Evolutionary conservation across 331 rosid genomes (phyloP), one percentile per base, ranked within the genome.

Genomic region (Stylosanthes scabra): DNA sequence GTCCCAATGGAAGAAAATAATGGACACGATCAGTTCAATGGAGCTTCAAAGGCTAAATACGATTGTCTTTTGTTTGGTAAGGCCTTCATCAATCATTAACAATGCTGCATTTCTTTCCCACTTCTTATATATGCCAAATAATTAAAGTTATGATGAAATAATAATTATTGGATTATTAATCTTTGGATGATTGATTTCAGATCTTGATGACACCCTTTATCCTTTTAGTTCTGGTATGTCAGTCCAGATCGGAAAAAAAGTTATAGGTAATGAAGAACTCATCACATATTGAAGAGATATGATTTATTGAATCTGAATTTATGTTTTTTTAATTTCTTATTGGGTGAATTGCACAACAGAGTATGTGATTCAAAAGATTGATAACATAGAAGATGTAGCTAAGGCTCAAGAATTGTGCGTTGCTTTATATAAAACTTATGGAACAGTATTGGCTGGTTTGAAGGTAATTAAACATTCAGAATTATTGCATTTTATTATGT

Each of bases 361-460:
- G 70, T 94, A 82, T 73, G 89, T 94, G 96, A 13, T 76, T 74
- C 62, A 85, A 39, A 89, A 84, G 88, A 92, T 94, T 57, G 89
- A 20, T 20, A 20, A 84, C 41, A 88, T 91, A 50, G 81, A 87
- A 50, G 81, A 87, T 39, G 82, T 78, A 64, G 76, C 64, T 46
- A 80, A 73, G 61, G 88, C 89, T 57, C 84, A 88, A 72, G 89
- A 91, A 34, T 52, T 89, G 69, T 86, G 93, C 68, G 1, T 60
- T 67, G 76, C 88, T 0, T 82, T 94, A 63, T 94, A 94, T 74
- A 89, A 83, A 82, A 66, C 78, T 45, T 89, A 94, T 51, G 99
- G 97, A 52, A 91, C 99, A 50, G 88, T 95, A 27, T 66, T 91
- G 96, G 97, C 99, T 28, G 97, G 99, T 80, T 97, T 94, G 15